These are phyloP conservation scores for Clohesyomyces aquaticus DNA, from an alignment of 495 filamentous ascomycete genomes.

Conservation along the genomic window DNA sequence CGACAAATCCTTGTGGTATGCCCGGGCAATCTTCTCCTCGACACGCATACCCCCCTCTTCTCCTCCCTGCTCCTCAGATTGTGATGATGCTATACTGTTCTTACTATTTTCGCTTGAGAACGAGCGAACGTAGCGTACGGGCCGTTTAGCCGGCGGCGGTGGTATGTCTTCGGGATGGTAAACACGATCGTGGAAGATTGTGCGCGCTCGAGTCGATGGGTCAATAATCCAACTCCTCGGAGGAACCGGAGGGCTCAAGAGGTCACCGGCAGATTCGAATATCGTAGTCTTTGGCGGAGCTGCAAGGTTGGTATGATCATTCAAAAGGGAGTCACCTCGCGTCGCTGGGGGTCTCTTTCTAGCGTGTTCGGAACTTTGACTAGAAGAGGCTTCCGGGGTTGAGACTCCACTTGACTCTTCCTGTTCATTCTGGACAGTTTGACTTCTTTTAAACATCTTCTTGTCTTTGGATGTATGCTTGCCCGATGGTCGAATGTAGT, in stretches of 20 bases:
- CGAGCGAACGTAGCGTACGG: slow-evolving; percentile 47
- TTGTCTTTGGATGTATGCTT: slow-evolving; percentile 43
- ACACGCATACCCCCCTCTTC: slow-evolving; percentile 70
- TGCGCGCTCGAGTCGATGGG: slow-evolving; percentile 78
- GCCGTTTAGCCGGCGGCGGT: slow-evolving; percentile 66
- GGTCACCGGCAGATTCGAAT: slow-evolving; percentile 90
- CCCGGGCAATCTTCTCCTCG: slow-evolving; percentile 95
- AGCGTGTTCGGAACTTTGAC: slow-evolving; percentile 16
- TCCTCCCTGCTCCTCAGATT: slow-evolving; percentile 26
- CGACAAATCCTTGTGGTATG: slow-evolving; percentile 84
- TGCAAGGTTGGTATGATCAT: slow-evolving; percentile 51
- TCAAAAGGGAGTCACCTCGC: slow-evolving; percentile 53
- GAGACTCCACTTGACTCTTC: slow-evolving; percentile 14
- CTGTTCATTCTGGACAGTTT: slow-evolving; percentile 37
- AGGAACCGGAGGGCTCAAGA: slow-evolving; percentile 88
- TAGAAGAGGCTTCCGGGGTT: slow-evolving; percentile 32
- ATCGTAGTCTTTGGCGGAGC: slow-evolving; percentile 91
- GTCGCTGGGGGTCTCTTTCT: slow-evolving; percentile 44
- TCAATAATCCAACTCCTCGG: slow-evolving; percentile 77
- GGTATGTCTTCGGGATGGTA: slow-evolving; percentile 95
- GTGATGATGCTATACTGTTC: too few species aligned
- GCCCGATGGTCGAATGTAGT: slow-evolving; percentile 44
- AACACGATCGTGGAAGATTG: slow-evolving; percentile 95
- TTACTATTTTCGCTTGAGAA: slow-evolving; percentile 50
- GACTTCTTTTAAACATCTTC: slow-evolving; percentile 45